Evolutionary conservation across 2,329 filamentous ascomycete species (phyloP), one percentile per base, ranked within the genome.

Genomic region (Keithomyces neogunnii): DNA sequence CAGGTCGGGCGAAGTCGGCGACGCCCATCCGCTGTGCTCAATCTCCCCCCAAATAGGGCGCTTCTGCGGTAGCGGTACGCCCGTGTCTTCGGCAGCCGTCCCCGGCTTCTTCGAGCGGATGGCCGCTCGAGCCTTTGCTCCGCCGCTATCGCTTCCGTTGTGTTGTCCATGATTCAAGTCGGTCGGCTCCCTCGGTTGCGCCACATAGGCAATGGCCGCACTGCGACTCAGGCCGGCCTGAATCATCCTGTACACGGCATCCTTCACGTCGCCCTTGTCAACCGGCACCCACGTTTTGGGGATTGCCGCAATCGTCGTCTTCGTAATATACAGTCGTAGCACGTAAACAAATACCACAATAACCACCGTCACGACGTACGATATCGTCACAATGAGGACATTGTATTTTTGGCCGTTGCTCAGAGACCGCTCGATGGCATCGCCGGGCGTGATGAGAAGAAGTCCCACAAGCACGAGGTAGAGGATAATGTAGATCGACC

Each of bases 271-370:
- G 57, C 86, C 87, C 64, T 89, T 88, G 59, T 93, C 89, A 56
- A 96, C 77, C 0, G 91, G 91, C 13, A 96, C 80, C 79, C 88
- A 95, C 50, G 81, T 74, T 66, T 92, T 93, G 1, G 93, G 93
- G 53, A 99, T 96, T 3, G 82, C 84, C 19, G 84, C 81, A 7
- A 97, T 77, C 7, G 88, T 83, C 45, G 79, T 86, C 55, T 88
- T 83, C 62, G 89, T 95, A 49, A 92, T 88, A 69, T 92, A 96
- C 26, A 96, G 79, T n/a, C 93, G 79, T 49, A 84, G 81, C 51
- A 84, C 79, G 66, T 95, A 96, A 61, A 96, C 81, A 60, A 95
- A 82, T 44, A 81, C 68, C 43, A 89, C 80, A 49, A 90, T 70
- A 45, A 88, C 55, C 45, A 86, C 73, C 11, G 89, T 89, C 46